Evolutionary conservation across 805 yeast genomes (phyloP).

Genomic region (Saccharomycopsis fodiens): DNA sequence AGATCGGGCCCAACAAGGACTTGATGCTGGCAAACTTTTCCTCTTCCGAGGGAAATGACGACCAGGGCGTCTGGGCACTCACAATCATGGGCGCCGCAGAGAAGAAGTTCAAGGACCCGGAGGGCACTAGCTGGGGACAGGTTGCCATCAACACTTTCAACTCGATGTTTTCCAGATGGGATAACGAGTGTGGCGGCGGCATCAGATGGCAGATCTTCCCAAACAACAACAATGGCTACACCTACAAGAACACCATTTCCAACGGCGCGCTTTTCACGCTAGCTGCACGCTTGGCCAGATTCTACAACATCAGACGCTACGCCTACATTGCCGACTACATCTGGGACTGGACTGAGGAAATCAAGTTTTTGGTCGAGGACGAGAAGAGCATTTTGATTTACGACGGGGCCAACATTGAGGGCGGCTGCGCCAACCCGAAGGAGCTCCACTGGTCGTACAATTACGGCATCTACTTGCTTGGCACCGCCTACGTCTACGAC

Average conservation of each 20-base stretch:
- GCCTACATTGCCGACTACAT: conserved; percentile 51
- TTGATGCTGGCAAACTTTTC: conserved; percentile 41
- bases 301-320: conserved; percentile 53
- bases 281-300: conserved; percentile 56
- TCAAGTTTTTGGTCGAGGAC: conserved; percentile 27
- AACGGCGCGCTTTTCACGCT: conserved; percentile 57
- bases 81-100: conserved; percentile 41
- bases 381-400: conserved; percentile 33
- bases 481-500: conserved; percentile 63
- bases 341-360: conserved; percentile 53
- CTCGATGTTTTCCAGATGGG: conserved; percentile 48
- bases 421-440: conserved; percentile 44
- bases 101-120: conserved; percentile 34
- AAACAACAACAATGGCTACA: conserved; percentile 59
- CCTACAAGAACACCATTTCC: conserved; percentile 57
- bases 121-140: conserved; percentile 26
- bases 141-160: conserved; percentile 29
- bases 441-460: conserved; percentile 59
- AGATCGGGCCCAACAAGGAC: conserved; percentile 34
- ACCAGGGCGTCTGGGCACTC: conserved; percentile 47
- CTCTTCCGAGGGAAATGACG: conserved; percentile 43
- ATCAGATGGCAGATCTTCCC: conserved; percentile 64
- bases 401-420: conserved; percentile 51
- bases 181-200: conserved; percentile 52
- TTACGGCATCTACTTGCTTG: conserved; percentile 59